Conservation (phyloP, 2,329 filamentous ascomycete species). For the Pseudogymnoascus sp. region DNA sequence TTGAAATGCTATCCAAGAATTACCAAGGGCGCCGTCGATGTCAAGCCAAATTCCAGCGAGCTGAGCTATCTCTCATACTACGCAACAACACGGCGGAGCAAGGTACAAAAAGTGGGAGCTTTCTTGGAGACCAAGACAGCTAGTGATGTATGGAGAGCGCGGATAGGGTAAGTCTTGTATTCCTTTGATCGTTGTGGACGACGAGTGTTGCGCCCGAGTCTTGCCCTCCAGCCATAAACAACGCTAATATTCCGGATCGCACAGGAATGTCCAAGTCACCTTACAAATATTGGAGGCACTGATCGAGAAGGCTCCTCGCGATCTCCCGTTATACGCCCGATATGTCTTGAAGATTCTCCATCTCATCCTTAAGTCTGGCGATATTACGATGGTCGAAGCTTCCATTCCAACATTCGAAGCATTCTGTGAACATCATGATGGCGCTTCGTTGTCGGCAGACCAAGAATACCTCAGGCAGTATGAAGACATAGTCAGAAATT, state of each 20-base stretch:
- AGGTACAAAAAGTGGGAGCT: constrained; percentile 89
- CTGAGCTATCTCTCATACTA: constrained; percentile 96
- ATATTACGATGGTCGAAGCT: constrained; percentile 88
- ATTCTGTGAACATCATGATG: constrained; percentile 84
- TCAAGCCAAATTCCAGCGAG: constrained; percentile 94
- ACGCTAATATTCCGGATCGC: neutral
- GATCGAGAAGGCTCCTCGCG: constrained; percentile 86
- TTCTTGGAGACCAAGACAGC: constrained; percentile 93
- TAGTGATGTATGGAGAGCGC: constrained; percentile 79
- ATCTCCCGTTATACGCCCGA: constrained; percentile 79
- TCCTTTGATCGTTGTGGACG: neutral
- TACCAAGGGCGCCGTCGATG: constrained; percentile 82
- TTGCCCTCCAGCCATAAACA: neutral
- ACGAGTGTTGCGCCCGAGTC: constrained; percentile 16
- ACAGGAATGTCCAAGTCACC: constrained; percentile 85
- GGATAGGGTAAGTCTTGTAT: constrained; percentile 63
- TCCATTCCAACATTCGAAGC: constrained; percentile 78
- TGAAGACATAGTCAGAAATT: constrained; percentile 69
- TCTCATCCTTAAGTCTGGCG: constrained; percentile 72
- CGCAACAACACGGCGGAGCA: constrained; percentile 85
- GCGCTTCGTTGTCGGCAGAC: constrained; percentile 75
- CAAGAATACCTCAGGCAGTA: constrained; percentile 76
- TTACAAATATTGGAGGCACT: constrained; percentile 85
- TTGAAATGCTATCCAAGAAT: constrained; percentile 94
- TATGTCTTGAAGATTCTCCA: constrained; percentile 79